Percentiles rank a stretch among this genome's conserved stretches.
phyloP scores from a whole-genome alignment of 2,329 filamentous ascomycete genomes.

The Ceratocystis cubensis region DNA sequence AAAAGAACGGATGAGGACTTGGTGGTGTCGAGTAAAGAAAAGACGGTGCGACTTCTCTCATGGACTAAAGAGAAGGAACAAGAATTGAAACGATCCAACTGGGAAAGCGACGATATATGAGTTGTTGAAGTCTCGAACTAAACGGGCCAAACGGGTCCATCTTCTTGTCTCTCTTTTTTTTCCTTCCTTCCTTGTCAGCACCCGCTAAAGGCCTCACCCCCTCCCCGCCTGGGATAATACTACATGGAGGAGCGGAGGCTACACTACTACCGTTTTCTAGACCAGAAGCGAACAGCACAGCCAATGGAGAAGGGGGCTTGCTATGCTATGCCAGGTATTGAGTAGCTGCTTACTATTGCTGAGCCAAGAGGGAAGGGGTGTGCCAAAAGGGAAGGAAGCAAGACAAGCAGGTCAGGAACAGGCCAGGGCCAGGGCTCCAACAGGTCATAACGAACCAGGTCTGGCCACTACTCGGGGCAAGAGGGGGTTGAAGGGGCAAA shows the following conservation, averaged over 20 bases:
- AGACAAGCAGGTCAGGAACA: no score
- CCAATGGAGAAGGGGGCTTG: no score
- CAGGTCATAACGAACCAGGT: background rate
- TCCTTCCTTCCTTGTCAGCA: background rate
- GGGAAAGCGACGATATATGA: slow-evolving; percentile 15
- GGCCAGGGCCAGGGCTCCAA: background rate
- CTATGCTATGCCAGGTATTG: no score
- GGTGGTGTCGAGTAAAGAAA: slow-evolving; percentile 6
- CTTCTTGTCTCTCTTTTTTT: background rate
- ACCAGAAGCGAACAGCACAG: no score
- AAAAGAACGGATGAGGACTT: slow-evolving; percentile 3
- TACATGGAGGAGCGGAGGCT: background rate
- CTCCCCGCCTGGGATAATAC: background rate
- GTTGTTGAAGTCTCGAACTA: slow-evolving; percentile 6
- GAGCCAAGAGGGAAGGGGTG: no score
- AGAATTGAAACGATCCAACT: background rate
- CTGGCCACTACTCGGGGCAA: background rate
- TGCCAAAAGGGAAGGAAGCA: no score
- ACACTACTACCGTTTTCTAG: background rate
- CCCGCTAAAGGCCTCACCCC: background rate
- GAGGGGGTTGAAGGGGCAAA: background rate
- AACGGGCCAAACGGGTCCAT: background rate
- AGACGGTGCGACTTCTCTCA: background rate
- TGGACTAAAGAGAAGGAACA: slow-evolving; percentile 3
- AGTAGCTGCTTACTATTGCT: no score